These are phyloP conservation scores for Epichloe festucae DNA, from an alignment of 2,329 filamentous ascomycete species.

Conservation along the genomic window DNA sequence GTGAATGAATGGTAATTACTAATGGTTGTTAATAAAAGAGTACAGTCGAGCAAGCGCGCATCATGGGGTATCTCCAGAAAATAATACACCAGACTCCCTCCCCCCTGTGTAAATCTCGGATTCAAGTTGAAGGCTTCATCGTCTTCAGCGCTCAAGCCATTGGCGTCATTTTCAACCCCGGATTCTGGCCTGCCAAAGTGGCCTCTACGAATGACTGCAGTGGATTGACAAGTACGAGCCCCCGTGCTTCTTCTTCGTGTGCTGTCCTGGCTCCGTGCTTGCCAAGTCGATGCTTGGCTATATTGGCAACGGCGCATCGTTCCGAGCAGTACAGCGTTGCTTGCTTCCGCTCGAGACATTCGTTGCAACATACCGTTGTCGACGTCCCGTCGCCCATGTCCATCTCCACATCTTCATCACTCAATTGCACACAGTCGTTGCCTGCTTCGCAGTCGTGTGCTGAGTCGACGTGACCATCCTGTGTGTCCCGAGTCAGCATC, in stretches of 20 bases:
- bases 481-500: conserved; percentile 11
- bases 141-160: conserved; percentile 1
- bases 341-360: conserved; percentile 26
- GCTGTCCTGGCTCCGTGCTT: conserved; percentile 18
- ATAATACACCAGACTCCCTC: not conserved
- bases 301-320: conserved; percentile 28
- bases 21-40: not conserved
- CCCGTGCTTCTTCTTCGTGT: conserved; percentile 10
- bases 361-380: conserved; percentile 25
- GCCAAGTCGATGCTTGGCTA: conserved; percentile 25
- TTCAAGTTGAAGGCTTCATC: not conserved
- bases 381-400: conserved; percentile 22
- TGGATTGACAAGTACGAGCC: conserved; percentile 12
- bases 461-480: conserved; percentile 26
- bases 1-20: not conserved
- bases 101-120: not conserved
- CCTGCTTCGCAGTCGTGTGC: conserved; percentile 30
- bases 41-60: not conserved
- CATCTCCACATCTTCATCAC: conserved; percentile 28
- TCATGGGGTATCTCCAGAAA: not conserved
- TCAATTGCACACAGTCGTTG: conserved; percentile 25
- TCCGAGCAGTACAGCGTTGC: conserved; percentile 29
- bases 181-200: conserved; percentile 18
- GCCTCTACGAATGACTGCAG: conserved; percentile 15
- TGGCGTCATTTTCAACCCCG: conserved; percentile 18